phyloP scores from a whole-genome alignment of 2,329 filamentous ascomycete genomes.

The Exophiala sp. region DNA sequence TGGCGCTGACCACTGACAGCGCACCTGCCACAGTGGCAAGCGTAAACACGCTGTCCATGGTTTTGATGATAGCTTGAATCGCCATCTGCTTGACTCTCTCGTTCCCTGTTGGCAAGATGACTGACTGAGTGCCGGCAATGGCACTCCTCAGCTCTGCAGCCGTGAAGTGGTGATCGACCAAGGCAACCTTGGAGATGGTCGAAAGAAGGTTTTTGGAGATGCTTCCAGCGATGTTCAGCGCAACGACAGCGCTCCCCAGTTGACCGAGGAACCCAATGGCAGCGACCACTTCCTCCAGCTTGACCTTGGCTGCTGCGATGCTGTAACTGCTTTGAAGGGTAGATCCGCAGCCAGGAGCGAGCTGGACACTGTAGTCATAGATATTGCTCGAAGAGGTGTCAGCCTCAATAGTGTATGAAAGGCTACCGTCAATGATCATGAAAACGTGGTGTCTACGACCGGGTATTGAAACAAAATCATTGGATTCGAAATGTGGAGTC shows the following conservation, averaged over 20 bases:
- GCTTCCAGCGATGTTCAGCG: constrained; percentile 1
- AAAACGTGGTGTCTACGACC: too few species aligned
- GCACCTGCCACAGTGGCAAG: neutral
- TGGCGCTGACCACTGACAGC: neutral
- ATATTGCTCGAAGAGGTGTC: constrained; percentile 22
- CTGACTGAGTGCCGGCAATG: constrained; percentile 5
- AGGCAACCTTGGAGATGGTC: constrained; percentile 3
- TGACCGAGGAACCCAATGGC: constrained; percentile 3
- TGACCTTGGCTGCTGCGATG: constrained; percentile 11
- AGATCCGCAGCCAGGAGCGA: constrained; percentile 27
- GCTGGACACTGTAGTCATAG: constrained; percentile 29
- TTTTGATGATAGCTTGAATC: constrained; percentile 27
- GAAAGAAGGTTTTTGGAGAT: constrained; percentile 5
- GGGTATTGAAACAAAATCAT: too few species aligned
- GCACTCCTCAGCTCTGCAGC: neutral
- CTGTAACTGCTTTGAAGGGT: constrained; percentile 26
- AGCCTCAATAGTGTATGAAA: constrained; percentile 15
- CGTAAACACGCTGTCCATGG: neutral
- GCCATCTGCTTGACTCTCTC: constrained; percentile 27
- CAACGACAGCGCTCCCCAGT: neutral
- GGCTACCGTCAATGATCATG: too few species aligned
- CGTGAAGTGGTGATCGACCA: neutral
- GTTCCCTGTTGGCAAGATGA: neutral
- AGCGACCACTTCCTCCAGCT: neutral
- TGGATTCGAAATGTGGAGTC: neutral